Base-by-base conservation (phyloP, 2,329 filamentous ascomycete species). In the Aureobasidium sp. region DNA sequence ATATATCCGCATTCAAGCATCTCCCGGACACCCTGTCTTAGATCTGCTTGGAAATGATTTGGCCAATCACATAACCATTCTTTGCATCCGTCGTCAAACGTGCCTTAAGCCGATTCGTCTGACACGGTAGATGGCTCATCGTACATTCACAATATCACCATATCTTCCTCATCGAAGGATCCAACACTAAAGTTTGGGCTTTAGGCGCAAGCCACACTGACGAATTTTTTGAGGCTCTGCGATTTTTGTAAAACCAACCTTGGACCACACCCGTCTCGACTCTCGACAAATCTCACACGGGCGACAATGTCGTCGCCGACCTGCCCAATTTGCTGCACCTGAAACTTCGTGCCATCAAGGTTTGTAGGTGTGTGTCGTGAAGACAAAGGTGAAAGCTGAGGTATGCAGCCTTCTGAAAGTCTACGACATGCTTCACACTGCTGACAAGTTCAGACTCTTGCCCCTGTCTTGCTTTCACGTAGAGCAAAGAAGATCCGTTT, bases 401-500 rank as follows among this genome's bases (percentile, higher is more conserved):
- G 48, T 52, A 31, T 2, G n/a, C 4, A 12, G 7, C 14, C 12
- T 3, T 1, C 12, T n/a, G n/a, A 12, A 22, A 11, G 5, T 81
- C 78, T 53, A 24, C 9, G 33, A 15, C 4, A n/a, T 50, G 44
- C 17, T 52, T 14, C 33, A 33, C 9, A 24, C 11, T 17, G 9
- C 48, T 52, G 48, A 52, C 48, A 24, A 9, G 14, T 12, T 19
- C 31, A 52, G 52, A 60, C 57, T n/a, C 89, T 88, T 65, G 79
- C 85, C 0, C 82, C 85, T 0, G 76, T 76, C 0, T 77, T 90
- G 2, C 79, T 90, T 0, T 79, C 87, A 1, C 74, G 75, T 65
- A 88, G 88, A 69, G 85, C 86, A 0, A 78, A 77, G 0, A 76
- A 81, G 0, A 76, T 89, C 7, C 82, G 87, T 5, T 79, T 82